Conservation (phyloP, 1,139 yeast species). For the Saccharomyces hybrid region DNA sequence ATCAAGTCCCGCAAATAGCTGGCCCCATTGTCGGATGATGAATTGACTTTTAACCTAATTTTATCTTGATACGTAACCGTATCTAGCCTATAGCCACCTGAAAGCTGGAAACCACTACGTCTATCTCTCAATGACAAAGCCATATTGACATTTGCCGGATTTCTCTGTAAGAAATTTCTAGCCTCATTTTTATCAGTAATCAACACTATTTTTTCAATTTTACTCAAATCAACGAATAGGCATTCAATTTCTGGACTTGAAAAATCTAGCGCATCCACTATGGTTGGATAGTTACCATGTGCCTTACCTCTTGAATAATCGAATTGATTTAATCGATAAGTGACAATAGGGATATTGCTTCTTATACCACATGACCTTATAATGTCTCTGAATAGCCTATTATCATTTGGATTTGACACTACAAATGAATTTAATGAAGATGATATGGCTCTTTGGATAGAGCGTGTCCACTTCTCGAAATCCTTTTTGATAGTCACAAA, state of each 20-base stretch:
- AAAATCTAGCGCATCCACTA: constrained; percentile 56
- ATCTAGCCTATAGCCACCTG: constrained; percentile 47
- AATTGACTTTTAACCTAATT: constrained; percentile 21
- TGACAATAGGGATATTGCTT: constrained; percentile 37
- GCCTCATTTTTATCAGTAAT: constrained; percentile 47
- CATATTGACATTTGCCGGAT: constrained; percentile 39
- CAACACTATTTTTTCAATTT: constrained; percentile 54
- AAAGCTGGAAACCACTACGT: constrained; percentile 41
- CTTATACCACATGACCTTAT: constrained; percentile 34
- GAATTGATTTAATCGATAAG: constrained; percentile 51
- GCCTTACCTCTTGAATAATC: constrained; percentile 41
- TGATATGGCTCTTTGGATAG: constrained; percentile 51
- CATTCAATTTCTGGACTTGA: constrained; percentile 48
- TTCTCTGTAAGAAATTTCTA: constrained; percentile 34
- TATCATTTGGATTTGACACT: constrained; percentile 60
- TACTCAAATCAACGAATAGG: constrained; percentile 56
- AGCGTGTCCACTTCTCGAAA: constrained; percentile 49
- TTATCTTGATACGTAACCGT: constrained; percentile 43
- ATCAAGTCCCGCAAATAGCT: constrained; percentile 24
- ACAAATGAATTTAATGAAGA: constrained; percentile 54
- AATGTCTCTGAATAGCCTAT: constrained; percentile 40
- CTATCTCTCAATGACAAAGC: constrained; percentile 42
- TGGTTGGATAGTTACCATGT: constrained; percentile 36
- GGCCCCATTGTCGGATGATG: constrained; percentile 19
- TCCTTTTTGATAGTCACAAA: constrained; percentile 50